Base-by-base conservation (phyloP, 1,284 basidiomycete species). In the Cutaneotrichosporon cyanovorans region DNA sequence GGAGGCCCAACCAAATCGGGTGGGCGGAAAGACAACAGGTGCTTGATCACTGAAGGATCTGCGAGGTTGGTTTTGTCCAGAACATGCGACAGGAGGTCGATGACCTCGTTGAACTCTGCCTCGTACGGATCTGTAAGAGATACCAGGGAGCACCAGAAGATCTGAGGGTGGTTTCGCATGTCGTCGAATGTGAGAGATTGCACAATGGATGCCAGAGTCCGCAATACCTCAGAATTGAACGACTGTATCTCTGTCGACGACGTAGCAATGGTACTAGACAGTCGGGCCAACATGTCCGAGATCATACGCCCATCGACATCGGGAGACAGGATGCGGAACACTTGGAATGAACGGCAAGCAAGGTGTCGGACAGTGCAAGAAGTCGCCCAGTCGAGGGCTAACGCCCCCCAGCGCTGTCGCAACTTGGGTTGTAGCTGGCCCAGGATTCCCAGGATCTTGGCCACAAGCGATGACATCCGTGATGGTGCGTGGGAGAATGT, bases 321-420 rank as follows among this genome's bases (percentile, higher is more conserved):
- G 0, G 88, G 85, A 55, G 81, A 79, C n/a, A 96, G 73, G 1
- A 85, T 81, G 32, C 89, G 82, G 71, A 90, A 90, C n/a, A 89
- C 76, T 65, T 95, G 89, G 55, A 96, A 76, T 2, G 91, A 93
- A 25, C 89, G 80, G 71, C 87, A 89, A 0, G 92, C 90, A 23
- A 85, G 81, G 41, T 83, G 82, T 33, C 88, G 80, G 51, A 91
- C 87, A 4, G 88, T 85, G 59, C 87, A 91, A 1, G 83, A 78
- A 3, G 88, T 89, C 2, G 88, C 86, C 85, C 92, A 95, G 28
- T 77, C 73, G 49, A 95, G 73, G 3, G 88, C 86, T 23, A 88
- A 62, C 5, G 82, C 80, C 6, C 87, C 88, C 84, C 92, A 91
- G 41, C 80, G 76, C 53, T 85, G 80, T 22, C 80, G 75, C 32